Evolutionary conservation across 176 grass and related monocot genomes (phyloP).

Genomic region (Poa annua): DNA sequence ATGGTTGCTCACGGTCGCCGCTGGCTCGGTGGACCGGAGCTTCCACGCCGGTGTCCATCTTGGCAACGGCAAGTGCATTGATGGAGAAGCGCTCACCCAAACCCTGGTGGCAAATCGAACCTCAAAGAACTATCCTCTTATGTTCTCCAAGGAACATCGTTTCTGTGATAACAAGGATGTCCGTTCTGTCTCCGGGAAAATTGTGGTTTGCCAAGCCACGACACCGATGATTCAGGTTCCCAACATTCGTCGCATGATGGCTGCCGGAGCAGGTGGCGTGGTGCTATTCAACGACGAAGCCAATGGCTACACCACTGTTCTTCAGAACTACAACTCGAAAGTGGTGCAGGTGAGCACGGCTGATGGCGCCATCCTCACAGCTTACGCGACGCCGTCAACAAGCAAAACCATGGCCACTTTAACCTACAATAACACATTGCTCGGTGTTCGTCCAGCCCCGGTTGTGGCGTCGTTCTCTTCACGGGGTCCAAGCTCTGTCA

Average conservation of each 20-base stretch:
- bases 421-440: slow-evolving; percentile 20
- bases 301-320: not conserved
- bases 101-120: not conserved
- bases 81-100: slow-evolving; percentile 6
- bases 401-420: not conserved
- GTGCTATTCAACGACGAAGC: slow-evolving; percentile 18
- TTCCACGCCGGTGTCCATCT: slow-evolving; percentile 10
- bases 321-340: slow-evolving; percentile 19
- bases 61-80: not conserved
- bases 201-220: slow-evolving; percentile 5
- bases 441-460: slow-evolving; percentile 33
- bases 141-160: not conserved
- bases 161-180: not conserved
- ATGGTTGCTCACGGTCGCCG: slow-evolving; percentile 65
- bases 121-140: not conserved
- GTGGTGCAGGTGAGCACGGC: slow-evolving; percentile 22
- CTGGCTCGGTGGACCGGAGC: slow-evolving; percentile 38
- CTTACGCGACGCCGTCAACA: not conserved
- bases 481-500: slow-evolving; percentile 21
- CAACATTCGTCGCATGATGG: not conserved
- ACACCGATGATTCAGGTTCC: too few relatives aligned
- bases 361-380: not conserved
- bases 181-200: not conserved
- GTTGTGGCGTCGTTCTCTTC: slow-evolving; percentile 53
- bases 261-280: not conserved